Conservation (phyloP, 257 asterid species). For the Nicotiana paniculata region DNA sequence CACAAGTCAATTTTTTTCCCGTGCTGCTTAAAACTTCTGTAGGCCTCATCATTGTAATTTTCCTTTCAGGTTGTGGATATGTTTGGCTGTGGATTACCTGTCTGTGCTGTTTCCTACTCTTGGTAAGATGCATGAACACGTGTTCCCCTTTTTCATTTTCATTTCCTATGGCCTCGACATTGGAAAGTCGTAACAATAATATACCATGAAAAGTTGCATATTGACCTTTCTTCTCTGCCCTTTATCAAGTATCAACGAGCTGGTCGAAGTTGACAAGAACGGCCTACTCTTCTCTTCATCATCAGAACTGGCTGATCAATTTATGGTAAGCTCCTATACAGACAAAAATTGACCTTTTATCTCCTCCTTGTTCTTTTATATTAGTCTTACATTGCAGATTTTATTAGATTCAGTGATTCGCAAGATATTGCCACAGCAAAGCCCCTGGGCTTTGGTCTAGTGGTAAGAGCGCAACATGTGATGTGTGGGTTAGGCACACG, state of each 20-base stretch:
- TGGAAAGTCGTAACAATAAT: background rate
- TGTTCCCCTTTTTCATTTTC: conserved; percentile 6
- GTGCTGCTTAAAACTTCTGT: conserved; percentile 11
- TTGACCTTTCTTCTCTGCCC: conserved; percentile 8
- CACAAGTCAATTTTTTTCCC: background rate
- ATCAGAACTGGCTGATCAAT: conserved; percentile 83
- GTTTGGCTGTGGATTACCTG: conserved; percentile 98
- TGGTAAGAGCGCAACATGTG: no score
- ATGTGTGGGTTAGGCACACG: no score
- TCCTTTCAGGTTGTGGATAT: conserved; percentile 80
- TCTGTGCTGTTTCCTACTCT: conserved; percentile 95
- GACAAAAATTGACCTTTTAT: background rate
- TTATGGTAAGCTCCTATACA: conserved; percentile 52
- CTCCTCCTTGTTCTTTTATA: background rate
- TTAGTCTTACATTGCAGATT: background rate
- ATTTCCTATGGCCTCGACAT: background rate
- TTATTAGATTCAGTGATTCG: background rate
- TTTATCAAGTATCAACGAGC: conserved; percentile 72
- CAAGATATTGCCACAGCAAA: background rate
- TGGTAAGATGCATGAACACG: conserved; percentile 45
- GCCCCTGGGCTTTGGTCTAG: no score
- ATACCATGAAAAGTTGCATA: background rate
- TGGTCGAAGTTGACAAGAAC: conserved; percentile 74
- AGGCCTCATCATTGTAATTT: conserved; percentile 5
- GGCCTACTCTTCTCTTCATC: conserved; percentile 93